Evolutionary conservation across 164 flowering plant species (phyloP).

Genomic region (Akebia trifoliata): DNA sequence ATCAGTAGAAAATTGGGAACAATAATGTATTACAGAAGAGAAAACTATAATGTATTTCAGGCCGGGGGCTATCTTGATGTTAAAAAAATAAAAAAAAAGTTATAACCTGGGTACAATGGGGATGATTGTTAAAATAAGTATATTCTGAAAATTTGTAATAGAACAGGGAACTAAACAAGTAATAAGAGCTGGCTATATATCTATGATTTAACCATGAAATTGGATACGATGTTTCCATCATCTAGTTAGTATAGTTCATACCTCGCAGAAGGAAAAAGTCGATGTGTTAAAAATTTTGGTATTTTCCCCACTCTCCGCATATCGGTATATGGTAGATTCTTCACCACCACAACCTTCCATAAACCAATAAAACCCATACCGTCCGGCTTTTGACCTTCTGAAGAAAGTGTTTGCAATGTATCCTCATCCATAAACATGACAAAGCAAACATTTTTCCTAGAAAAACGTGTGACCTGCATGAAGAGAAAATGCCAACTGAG

Average conservation of each 20-base stretch:
- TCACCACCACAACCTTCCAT: constrained; percentile 89
- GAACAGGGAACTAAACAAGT: too few relatives aligned
- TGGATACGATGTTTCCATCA: not conserved
- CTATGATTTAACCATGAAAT: too few relatives aligned
- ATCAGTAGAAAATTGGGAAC: too few relatives aligned
- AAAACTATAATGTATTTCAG: too few relatives aligned
- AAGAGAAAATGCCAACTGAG: too few relatives aligned
- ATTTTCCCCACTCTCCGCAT: constrained; percentile 96
- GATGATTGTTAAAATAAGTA: too few relatives aligned
- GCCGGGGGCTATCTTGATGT: too few relatives aligned
- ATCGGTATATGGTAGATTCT: constrained; percentile 77
- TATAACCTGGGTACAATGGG: too few relatives aligned
- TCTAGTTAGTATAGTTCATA: constrained; percentile 21
- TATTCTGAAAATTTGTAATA: too few relatives aligned
- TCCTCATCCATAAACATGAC: constrained; percentile 85
- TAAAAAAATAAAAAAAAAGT: too few relatives aligned
- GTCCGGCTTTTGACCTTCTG: constrained; percentile 75
- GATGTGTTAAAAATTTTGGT: constrained; percentile 84
- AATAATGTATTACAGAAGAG: too few relatives aligned
- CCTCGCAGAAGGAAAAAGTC: constrained; percentile 96
- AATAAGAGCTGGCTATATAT: too few relatives aligned
- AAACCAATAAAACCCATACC: constrained; percentile 70
- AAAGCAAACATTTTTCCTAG: constrained; percentile 94
- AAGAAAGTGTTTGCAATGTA: constrained; percentile 62
- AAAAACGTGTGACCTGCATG: constrained; percentile 69